Percentiles rank a stretch among this genome's conserved stretches.
Evolutionary conservation across 306 rosid species (phyloP).

Genomic region (Spatholobus suberectus): DNA sequence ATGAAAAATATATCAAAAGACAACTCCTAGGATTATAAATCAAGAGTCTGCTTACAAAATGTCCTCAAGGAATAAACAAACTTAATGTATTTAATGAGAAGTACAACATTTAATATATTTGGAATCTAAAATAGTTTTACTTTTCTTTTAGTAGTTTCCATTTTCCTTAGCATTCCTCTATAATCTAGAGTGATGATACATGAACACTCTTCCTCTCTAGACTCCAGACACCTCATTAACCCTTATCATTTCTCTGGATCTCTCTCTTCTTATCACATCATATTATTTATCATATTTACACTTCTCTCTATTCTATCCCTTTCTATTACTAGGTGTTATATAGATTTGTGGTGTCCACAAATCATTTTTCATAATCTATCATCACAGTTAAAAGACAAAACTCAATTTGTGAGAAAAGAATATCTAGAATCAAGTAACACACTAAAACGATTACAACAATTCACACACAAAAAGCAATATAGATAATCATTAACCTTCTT

Average conservation of each 20-base stretch:
- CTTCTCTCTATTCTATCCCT: no score
- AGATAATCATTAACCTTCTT: slow-evolving; percentile 60
- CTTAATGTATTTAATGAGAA: background rate
- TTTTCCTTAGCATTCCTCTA: background rate
- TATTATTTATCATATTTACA: no score
- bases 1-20: background rate
- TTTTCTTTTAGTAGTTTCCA: background rate
- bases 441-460: background rate
- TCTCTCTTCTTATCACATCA: no score
- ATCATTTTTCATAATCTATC: no score
- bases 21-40: background rate
- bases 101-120: background rate
- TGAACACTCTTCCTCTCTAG: no score
- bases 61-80: background rate
- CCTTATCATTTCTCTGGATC: no score
- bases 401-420: background rate
- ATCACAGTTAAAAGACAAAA: background rate
- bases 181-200: no score
- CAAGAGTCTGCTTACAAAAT: background rate
- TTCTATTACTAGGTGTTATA: no score
- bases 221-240: no score
- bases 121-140: background rate
- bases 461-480: background rate
- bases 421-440: background rate
- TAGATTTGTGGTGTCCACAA: no score